These are phyloP conservation scores for Collariella sp. DNA, from an alignment of 495 filamentous ascomycete species.

Conservation along the genomic window DNA sequence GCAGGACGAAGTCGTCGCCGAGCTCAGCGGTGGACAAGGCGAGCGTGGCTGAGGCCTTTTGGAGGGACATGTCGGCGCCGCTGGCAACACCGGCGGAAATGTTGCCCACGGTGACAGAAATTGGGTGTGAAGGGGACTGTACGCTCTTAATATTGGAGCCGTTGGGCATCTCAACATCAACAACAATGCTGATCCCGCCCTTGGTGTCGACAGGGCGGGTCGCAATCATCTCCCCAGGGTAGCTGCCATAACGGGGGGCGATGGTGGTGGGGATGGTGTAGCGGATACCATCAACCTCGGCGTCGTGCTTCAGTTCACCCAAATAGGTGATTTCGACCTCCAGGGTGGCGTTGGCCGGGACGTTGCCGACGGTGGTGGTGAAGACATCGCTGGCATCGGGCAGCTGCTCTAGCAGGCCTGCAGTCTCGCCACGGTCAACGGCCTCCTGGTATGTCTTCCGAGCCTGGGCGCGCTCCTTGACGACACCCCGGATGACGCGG, in stretches of 20 bases:
- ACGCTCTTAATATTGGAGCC: slow-evolving; percentile 48
- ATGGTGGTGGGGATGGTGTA: slow-evolving; percentile 58
- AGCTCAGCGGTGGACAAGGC: slow-evolving; percentile 41
- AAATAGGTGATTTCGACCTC: slow-evolving; percentile 54
- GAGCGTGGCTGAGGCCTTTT: slow-evolving; percentile 53
- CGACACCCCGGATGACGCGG: slow-evolving; percentile 45
- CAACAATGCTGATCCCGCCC: slow-evolving; percentile 47
- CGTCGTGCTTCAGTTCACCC: slow-evolving; percentile 59
- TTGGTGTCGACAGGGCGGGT: slow-evolving; percentile 8
- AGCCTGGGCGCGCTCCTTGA: slow-evolving; percentile 54
- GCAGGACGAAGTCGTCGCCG: slow-evolving; percentile 45
- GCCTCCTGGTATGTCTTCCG: slow-evolving; percentile 46
- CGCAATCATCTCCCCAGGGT: slow-evolving; percentile 25
- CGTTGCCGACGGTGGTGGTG: slow-evolving; percentile 54
- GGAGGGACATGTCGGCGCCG: slow-evolving; percentile 40
- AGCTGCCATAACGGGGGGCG: slow-evolving; percentile 53
- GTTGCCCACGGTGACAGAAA: slow-evolving; percentile 53
- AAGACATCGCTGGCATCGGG: slow-evolving; percentile 53
- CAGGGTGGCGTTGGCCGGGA: slow-evolving; percentile 46
- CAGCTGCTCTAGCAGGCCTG: slow-evolving; percentile 54
- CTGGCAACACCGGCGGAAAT: slow-evolving; percentile 35
- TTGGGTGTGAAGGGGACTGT: slow-evolving; percentile 59
- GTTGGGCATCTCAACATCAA: slow-evolving; percentile 51
- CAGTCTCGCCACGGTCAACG: slow-evolving; percentile 46
- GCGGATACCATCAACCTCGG: slow-evolving; percentile 51